Evolutionary conservation across 805 yeast species (phyloP).

Genomic region (Torulaspora microellipsoides): DNA sequence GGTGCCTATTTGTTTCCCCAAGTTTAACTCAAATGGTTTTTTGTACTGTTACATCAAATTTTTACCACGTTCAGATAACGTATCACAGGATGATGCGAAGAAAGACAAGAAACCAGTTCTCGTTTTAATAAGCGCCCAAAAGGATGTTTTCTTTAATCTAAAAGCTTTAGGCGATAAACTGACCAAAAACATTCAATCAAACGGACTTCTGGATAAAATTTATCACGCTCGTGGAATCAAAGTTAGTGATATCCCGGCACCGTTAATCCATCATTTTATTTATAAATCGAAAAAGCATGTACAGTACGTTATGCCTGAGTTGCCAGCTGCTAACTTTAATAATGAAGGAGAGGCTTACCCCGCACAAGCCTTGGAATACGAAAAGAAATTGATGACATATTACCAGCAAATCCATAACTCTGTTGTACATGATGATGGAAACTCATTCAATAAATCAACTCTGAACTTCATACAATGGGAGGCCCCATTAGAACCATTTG

Average conservation of each 20-base stretch:
- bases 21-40: constrained; percentile 85
- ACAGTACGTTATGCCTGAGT: constrained; percentile 39
- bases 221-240: constrained; percentile 36
- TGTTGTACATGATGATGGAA: constrained; percentile 27
- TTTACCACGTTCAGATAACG: constrained; percentile 30
- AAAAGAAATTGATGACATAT: constrained; percentile 24
- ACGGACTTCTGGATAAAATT: constrained; percentile 38
- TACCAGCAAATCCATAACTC: constrained; percentile 28
- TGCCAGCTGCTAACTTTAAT: constrained; percentile 17
- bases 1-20: constrained; percentile 90
- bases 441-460: constrained; percentile 36
- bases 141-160: constrained; percentile 74
- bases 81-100: not conserved
- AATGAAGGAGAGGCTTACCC: constrained; percentile 8
- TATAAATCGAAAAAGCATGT: constrained; percentile 67
- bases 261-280: constrained; percentile 67
- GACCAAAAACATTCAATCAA: constrained; percentile 38
- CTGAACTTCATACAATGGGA: constrained; percentile 46
- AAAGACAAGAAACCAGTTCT: constrained; percentile 34
- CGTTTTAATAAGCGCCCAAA: constrained; percentile 51
- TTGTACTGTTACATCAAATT: constrained; percentile 74
- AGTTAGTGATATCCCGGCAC: constrained; percentile 52
- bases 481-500: constrained; percentile 5
- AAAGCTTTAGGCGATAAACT: constrained; percentile 55
- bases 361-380: constrained; percentile 16